Conservation (phyloP, 768 basidiomycete species). For the Tricholoma saponaceum region DNA sequence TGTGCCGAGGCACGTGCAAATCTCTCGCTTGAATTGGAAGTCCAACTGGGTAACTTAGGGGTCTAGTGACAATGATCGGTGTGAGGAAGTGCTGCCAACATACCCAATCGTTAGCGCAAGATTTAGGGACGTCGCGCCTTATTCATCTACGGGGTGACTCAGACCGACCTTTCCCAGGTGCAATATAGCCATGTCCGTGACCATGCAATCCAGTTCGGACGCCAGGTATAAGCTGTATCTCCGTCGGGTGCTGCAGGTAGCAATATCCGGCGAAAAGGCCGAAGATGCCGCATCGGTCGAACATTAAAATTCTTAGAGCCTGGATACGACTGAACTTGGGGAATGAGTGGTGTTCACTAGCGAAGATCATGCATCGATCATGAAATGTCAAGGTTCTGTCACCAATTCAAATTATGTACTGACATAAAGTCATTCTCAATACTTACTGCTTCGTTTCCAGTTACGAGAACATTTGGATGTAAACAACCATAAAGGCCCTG, state of each 20-base stretch:
- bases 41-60: no score
- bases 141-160: constrained; percentile 35
- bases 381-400: no score
- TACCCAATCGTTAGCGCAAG: background rate
- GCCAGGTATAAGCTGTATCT: constrained; percentile 18
- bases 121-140: constrained; percentile 27
- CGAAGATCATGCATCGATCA: no score
- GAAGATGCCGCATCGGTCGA: constrained; percentile 28
- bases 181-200: constrained; percentile 1
- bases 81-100: constrained; percentile 68
- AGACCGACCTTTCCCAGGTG: constrained; percentile 25
- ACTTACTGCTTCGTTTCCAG: no score
- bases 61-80: constrained; percentile 79
- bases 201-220: constrained; percentile 18
- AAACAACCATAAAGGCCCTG: no score
- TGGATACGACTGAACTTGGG: constrained; percentile 15
- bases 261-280: constrained; percentile 57
- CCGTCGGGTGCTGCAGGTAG: constrained; percentile 57
- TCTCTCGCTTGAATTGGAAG: no score
- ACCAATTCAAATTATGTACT: no score
- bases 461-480: no score
- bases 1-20: no score
- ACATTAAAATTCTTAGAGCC: constrained; percentile 11
- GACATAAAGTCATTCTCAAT: no score
- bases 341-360: constrained; percentile 6